Evolutionary conservation across 1,284 basidiomycete genomes (phyloP).

Genomic region (Cystobasidium slooffiae): DNA sequence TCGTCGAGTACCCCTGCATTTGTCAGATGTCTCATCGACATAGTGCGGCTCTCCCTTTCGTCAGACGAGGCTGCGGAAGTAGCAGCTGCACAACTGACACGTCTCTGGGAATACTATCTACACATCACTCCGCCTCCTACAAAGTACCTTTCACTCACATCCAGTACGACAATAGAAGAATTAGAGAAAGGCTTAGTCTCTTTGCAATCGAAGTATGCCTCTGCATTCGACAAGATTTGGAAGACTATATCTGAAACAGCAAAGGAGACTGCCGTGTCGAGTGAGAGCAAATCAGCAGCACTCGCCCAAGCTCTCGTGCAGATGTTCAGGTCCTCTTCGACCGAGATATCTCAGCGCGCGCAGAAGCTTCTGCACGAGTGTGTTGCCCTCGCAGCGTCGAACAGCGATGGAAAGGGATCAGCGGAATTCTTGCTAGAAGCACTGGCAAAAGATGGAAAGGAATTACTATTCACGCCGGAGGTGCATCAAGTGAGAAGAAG

Average conservation of each 20-base stretch:
- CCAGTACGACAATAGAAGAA: background rate
- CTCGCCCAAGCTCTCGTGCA: background rate
- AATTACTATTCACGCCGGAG: background rate
- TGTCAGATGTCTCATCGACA: slow-evolving; percentile 19
- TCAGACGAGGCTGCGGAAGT: background rate
- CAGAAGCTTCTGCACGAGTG: background rate
- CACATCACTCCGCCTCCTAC: background rate
- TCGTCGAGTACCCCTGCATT: slow-evolving; percentile 60
- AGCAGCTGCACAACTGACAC: background rate
- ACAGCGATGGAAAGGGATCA: background rate
- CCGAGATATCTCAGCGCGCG: background rate
- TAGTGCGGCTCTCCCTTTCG: background rate
- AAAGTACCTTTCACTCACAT: slow-evolving; percentile 5
- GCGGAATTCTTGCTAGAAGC: slow-evolving; percentile 4
- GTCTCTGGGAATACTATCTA: slow-evolving; percentile 11
- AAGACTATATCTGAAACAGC: background rate
- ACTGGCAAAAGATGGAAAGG: slow-evolving; percentile 7
- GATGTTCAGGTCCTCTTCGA: background rate
- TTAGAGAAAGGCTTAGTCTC: slow-evolving; percentile 11
- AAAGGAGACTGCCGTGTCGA: background rate
- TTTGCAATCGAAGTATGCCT: background rate
- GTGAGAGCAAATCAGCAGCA: background rate
- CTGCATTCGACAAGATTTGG: slow-evolving; percentile 1
- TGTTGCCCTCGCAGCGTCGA: background rate
- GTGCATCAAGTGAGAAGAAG: background rate